Evolutionary conservation across 257 asterid species (phyloP).

Genomic region (Solanum okadae): DNA sequence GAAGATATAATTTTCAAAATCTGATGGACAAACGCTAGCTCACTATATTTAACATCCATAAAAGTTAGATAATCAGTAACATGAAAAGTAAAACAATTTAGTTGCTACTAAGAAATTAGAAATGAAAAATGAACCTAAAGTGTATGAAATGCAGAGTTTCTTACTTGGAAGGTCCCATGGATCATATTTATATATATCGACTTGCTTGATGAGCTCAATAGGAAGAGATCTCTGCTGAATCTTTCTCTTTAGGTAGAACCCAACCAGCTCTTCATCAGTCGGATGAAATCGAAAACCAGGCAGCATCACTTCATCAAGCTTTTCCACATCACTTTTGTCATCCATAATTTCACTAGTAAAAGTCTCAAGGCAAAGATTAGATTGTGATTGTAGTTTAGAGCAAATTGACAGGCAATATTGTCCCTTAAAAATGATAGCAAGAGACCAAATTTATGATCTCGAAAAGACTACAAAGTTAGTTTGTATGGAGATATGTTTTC

Average conservation of each 20-base stretch:
- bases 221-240: conserved; percentile 57
- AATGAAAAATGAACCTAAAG: neutral
- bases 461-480: conserved; percentile 21
- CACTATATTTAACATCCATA: neutral
- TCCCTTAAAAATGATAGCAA: neutral
- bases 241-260: conserved; percentile 58
- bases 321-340: conserved; percentile 39
- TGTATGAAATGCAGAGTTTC: neutral
- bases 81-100: neutral
- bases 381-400: neutral
- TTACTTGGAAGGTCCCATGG: conserved; percentile 96
- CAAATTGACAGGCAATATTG: neutral
- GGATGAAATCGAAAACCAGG: conserved; percentile 91
- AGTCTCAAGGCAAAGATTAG: neutral
- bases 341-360: conserved; percentile 23
- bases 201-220: conserved; percentile 72
- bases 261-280: conserved; percentile 79
- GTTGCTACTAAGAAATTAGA: neutral
- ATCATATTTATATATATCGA: conserved; percentile 74
- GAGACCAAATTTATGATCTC: conserved; percentile 47
- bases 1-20: too few species aligned
- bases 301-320: conserved; percentile 58
- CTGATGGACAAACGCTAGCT: neutral
- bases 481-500: conserved; percentile 39
- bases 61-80: neutral